Percentiles rank a stretch among this genome's conserved stretches.
Evolutionary conservation across 768 basidiomycete species (phyloP).

Genomic region (Mycena rosella): DNA sequence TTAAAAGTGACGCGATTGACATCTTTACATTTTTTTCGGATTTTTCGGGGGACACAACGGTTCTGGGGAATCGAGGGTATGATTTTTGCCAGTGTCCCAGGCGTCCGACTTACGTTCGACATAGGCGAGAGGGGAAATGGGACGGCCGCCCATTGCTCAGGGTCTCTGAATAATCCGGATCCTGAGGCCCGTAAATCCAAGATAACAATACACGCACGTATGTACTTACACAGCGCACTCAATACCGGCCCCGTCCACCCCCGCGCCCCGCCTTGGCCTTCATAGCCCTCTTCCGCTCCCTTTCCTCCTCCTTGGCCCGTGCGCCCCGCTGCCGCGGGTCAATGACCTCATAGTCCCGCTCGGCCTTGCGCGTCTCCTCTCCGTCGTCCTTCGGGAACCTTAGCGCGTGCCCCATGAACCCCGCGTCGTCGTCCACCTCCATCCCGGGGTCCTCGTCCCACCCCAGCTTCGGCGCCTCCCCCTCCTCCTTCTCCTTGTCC

Average conservation of each 20-base stretch:
- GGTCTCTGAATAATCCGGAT: too few relatives aligned
- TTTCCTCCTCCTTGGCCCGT: slow-evolving; percentile 82
- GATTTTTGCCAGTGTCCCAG: too few relatives aligned
- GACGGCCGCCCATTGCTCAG: too few relatives aligned
- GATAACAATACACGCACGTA: not conserved
- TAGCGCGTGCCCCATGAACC: slow-evolving; percentile 79
- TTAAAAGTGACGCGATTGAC: too few relatives aligned
- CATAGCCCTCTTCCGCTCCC: slow-evolving; percentile 67
- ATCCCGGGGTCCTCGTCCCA: slow-evolving; percentile 64
- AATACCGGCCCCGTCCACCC: slow-evolving; percentile 42
- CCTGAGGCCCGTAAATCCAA: not conserved
- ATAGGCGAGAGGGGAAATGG: too few relatives aligned
- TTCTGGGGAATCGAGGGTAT: too few relatives aligned
- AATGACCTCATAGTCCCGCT: slow-evolving; percentile 91
- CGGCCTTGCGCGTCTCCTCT: slow-evolving; percentile 82
- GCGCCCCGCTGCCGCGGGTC: slow-evolving; percentile 83
- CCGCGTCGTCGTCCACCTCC: slow-evolving; percentile 84
- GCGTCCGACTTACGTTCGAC: too few relatives aligned
- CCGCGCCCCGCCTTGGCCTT: slow-evolving; percentile 50
- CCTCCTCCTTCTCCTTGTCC: slow-evolving; percentile 42
- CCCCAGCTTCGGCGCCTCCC: slow-evolving; percentile 36
- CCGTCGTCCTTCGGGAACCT: slow-evolving; percentile 84
- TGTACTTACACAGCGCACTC: not conserved
- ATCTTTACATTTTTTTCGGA: too few relatives aligned
- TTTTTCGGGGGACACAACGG: too few relatives aligned